Conservation (phyloP, 345 rosid genomes). For the Sonneratia alba region DNA sequence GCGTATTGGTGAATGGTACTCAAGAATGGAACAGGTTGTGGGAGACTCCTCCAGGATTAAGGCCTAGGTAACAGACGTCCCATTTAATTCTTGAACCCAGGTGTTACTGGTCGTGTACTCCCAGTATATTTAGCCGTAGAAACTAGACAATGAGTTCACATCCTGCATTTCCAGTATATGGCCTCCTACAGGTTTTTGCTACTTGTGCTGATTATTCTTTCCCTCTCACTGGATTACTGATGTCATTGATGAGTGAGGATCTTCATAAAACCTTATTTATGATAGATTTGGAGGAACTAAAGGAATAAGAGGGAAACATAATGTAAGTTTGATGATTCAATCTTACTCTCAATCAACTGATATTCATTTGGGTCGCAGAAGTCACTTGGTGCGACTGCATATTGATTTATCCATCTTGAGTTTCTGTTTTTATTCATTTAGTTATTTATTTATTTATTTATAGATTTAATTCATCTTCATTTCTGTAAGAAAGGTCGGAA, state of each 20-base stretch:
- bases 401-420: too few relatives aligned
- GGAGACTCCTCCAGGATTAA: slow-evolving; percentile 44
- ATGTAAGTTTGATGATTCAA: background rate
- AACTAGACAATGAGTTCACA: background rate
- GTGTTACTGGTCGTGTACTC: slow-evolving; percentile 2
- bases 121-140: background rate
- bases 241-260: background rate
- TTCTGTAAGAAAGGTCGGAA: too few relatives aligned
- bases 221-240: background rate
- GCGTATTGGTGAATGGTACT: slow-evolving; percentile 58
- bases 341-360: background rate
- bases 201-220: background rate
- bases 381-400: too few relatives aligned
- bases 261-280: background rate
- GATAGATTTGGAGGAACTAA: background rate
- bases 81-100: background rate
- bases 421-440: too few relatives aligned
- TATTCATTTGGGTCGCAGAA: background rate
- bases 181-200: background rate
- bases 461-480: too few relatives aligned
- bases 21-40: slow-evolving; percentile 46
- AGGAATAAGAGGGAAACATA: background rate
- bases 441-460: too few relatives aligned
- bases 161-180: background rate
- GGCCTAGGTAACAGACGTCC: slow-evolving; percentile 6